Base-by-base conservation (phyloP, 345 rosid species). In the Brassica juncea region DNA sequence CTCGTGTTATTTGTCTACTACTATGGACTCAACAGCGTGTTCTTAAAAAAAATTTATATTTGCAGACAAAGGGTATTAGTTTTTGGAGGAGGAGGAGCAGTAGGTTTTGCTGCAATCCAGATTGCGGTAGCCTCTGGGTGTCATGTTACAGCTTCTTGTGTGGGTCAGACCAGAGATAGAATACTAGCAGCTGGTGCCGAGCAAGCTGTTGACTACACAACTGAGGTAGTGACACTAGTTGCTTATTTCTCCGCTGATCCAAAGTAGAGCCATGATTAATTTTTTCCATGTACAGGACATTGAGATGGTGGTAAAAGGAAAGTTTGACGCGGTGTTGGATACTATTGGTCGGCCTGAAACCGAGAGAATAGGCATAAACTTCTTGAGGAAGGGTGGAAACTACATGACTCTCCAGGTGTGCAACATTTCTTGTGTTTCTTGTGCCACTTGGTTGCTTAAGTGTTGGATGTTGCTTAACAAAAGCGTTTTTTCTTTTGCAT, bases 11-110 rank as follows among this genome's bases (percentile, higher is more conserved):
- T 10, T 55, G 3, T 34, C 1, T 70, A 7, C 27, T 64, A 57
- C 8, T 31, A 2, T 64, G 72, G 23, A 15, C 72, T 64, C 23
- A 55, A 21, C 30, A 54, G 30, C 9, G 6, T 75, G 0, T 39
- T 75, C 16, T 15, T 70, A 0, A 12, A 32, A 30, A 54, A 64
- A 7, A 3, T 70, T 71, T 25, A 5, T 70, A 0, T 71, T 66
- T 66, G 57, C 88, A 93, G 99, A 86, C 97, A 92, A 84, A 85
- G 95, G 82, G 60, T 94, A 54, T 84, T 94, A 70, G 85, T 92
- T 72, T 67, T 92, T 54, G 97, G 97, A 14, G 99, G 97, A 69
- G 99, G 97, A 73, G 99, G 97, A 49, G 99, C 97, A 1, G 99
- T 94, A 57, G 97, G 99, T 60, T 94, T 90, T 77, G 80, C 97